phyloP scores from a whole-genome alignment of 2,329 filamentous ascomycete species.

The Metarhizium guizhouense region DNA sequence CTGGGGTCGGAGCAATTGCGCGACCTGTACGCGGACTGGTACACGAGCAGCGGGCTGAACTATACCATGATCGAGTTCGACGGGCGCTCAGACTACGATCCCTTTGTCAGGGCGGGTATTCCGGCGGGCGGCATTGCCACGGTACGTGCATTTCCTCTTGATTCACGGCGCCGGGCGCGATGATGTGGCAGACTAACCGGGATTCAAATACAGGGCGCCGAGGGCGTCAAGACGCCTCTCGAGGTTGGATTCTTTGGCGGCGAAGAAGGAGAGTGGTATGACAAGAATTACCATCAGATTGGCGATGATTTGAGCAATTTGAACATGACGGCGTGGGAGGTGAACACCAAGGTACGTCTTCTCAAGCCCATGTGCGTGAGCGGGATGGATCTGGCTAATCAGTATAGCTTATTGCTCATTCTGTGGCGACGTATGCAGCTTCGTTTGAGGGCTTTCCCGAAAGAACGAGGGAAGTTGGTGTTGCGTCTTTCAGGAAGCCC shows the following conservation, averaged over 20 bases:
- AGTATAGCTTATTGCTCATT: conserved; percentile 55
- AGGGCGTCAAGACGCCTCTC: conserved; percentile 62
- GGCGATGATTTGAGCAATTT: conserved; percentile 51
- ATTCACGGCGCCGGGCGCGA: too few relatives aligned
- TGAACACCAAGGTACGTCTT: conserved; percentile 45
- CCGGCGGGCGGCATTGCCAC: conserved; percentile 69
- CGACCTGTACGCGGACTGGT: conserved; percentile 60
- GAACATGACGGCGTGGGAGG: conserved; percentile 50
- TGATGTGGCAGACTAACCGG: not conserved
- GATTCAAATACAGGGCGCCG: conserved; percentile 42
- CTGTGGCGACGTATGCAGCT: conserved; percentile 59
- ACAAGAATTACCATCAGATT: conserved; percentile 53
- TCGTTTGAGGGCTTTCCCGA: conserved; percentile 59
- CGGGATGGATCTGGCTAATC: not conserved
- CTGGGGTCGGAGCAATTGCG: conserved; percentile 61
- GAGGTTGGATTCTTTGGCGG: conserved; percentile 65
- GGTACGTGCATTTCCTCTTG: not conserved
- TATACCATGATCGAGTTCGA: conserved; percentile 68
- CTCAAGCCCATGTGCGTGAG: not conserved
- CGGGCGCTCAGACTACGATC: conserved; percentile 71
- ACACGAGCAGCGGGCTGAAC: conserved; percentile 49
- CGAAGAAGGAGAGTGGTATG: conserved; percentile 49
- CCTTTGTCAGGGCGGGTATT: conserved; percentile 65
- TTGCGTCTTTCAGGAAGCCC: conserved; percentile 15
- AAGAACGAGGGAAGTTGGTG: conserved; percentile 26